Evolutionary conservation across 2,329 filamentous ascomycete species (phyloP), one percentile per base, ranked within the genome.

Genomic region (Calonectria hongkongensis): DNA sequence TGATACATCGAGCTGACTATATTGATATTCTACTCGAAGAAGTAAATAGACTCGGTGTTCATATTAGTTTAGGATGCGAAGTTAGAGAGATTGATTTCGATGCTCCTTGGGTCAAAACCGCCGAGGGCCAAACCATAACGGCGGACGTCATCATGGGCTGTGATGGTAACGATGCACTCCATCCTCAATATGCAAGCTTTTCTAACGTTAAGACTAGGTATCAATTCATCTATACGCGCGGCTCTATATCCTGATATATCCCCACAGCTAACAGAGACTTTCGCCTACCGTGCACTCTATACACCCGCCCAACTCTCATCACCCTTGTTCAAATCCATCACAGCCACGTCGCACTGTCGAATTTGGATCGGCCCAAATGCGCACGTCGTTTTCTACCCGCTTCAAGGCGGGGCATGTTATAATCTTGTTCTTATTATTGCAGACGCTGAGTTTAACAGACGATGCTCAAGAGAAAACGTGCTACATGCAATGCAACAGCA

Each of bases 1-100:
- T 76, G 3, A 56, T 75, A 6, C 74, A 74, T 56, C 73, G 75
- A 15, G 72, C 65, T 28, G 73, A 74, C 50, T 66, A 66, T 25
- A 39, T 66, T 2, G 33, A 54, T 18, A 50, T 75, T 30, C 70
- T 77, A 2, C 60, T 68, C 2, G 66, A 73, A 13, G 72, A 75
- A 62, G 75, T 70, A 7, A 30, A 65, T 10, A 54, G 25, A 9
- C 21, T 54, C 25, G 64, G 25, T 1, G n/a, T 56, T 30, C 2
- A 43, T 16, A 50, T 74, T n/a, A 58, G 45, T 28, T 58, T 56
- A 18, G 72, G 66, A 13, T 69, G 58, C 50, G 58, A 74, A 12
- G 65, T 77, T 18, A 30, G 41, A 18, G 43, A 66, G 3, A 18
- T 77, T 15, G 65, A 75, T 33, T 67, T 71, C 25, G 50, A 51